A percentile compares a stretch with the other conserved stretches of the same genome.
Conservation (phyloP, 1,139 yeast genomes). For the Yamadazyma conglobata region DNA sequence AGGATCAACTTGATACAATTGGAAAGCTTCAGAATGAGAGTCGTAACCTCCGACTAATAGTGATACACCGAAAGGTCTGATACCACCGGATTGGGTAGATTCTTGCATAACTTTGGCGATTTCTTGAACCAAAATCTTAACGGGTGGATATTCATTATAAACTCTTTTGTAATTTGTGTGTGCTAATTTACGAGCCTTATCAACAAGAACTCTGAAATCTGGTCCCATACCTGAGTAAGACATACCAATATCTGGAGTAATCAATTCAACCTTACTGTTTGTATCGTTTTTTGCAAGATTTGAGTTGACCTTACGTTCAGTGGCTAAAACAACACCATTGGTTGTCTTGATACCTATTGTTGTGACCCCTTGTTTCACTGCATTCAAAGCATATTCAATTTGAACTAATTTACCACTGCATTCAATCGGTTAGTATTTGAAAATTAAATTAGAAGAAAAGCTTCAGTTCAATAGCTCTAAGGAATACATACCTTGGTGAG, state of each 20-base stretch:
- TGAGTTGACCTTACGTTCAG: constrained; percentile 88
- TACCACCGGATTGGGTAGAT: constrained; percentile 97
- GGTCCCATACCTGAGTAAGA: constrained; percentile 99
- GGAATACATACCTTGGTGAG: constrained; percentile 79
- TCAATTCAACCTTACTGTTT: constrained; percentile 71
- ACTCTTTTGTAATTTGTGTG: constrained; percentile 90
- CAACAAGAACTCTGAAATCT: constrained; percentile 91
- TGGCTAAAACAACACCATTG: constrained; percentile 94
- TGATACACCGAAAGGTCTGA: constrained; percentile 96
- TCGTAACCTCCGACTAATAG: constrained; percentile 93
- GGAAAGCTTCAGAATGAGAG: constrained; percentile 67
- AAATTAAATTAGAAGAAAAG: constrained; percentile 4
- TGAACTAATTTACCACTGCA: constrained; percentile 96
- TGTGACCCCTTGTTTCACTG: constrained; percentile 97
- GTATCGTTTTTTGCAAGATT: constrained; percentile 73
- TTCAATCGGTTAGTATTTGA: constrained; percentile 4
- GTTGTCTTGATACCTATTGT: constrained; percentile 95
- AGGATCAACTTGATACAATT: constrained; percentile 95
- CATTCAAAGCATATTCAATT: constrained; percentile 95
- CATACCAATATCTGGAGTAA: constrained; percentile 96
- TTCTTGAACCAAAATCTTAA: constrained; percentile 88
- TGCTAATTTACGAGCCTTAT: constrained; percentile 88
- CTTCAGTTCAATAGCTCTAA: too few relatives aligned
- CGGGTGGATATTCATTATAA: constrained; percentile 96
- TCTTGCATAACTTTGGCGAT: constrained; percentile 97